phyloP scores from a whole-genome alignment of 208 protist genomes.

The Plasmodiophora brassicae region DNA sequence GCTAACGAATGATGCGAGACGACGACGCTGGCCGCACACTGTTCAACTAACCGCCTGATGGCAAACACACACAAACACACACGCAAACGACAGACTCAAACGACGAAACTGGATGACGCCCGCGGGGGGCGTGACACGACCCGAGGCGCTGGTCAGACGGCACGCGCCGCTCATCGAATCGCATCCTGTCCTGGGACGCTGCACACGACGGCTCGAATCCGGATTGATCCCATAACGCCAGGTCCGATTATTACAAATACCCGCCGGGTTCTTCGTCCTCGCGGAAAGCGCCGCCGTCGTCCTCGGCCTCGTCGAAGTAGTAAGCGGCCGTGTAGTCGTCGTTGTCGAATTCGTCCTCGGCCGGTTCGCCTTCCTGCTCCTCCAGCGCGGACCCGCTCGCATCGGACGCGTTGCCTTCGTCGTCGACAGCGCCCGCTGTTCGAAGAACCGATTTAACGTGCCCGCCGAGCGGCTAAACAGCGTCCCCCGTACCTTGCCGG shows the following conservation, averaged over 20 bases:
- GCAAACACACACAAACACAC: background rate
- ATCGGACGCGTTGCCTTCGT: background rate
- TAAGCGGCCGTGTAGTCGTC: constrained; percentile 1
- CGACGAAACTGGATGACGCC: too few species aligned
- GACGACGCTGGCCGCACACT: too few species aligned
- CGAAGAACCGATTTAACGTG: background rate
- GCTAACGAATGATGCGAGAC: too few species aligned
- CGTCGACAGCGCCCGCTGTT: background rate
- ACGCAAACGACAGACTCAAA: background rate
- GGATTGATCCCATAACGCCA: too few species aligned
- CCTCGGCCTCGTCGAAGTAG: background rate
- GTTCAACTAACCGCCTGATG: too few species aligned
- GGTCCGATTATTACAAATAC: too few species aligned
- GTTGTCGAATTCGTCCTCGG: background rate
- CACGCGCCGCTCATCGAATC: too few species aligned
- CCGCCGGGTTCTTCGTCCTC: constrained; percentile 31
- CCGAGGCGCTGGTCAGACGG: too few species aligned
- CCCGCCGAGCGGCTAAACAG: too few species aligned
- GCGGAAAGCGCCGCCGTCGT: constrained; percentile 15
- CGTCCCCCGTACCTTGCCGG: background rate
- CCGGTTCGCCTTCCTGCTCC: background rate
- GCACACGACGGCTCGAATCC: too few species aligned
- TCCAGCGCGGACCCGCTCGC: background rate
- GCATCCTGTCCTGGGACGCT: too few species aligned
- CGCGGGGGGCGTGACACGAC: too few species aligned